Evolutionary conservation across 2,329 filamentous ascomycete genomes (phyloP).

Genomic region (Cladobotryum protrusum): DNA sequence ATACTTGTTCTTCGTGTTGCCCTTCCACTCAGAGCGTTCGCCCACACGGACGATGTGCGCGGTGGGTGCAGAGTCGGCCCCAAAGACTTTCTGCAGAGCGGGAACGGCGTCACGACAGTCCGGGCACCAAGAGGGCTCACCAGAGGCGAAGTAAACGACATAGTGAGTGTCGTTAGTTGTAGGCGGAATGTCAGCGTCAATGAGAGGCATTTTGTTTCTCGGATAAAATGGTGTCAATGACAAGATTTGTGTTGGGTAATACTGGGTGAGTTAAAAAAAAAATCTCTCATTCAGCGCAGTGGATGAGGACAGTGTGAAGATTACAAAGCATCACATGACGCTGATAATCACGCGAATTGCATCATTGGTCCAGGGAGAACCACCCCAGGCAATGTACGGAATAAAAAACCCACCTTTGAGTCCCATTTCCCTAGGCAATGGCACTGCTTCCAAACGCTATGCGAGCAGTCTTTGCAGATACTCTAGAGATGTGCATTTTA

Average conservation of each 20-base stretch:
- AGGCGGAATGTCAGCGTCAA: constrained; percentile 20
- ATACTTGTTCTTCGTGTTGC: constrained; percentile 21
- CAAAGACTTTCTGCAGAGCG: constrained; percentile 22
- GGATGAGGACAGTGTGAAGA: not conserved
- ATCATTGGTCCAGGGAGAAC: constrained; percentile 2
- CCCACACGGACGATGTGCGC: constrained; percentile 23
- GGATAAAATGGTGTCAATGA: not conserved
- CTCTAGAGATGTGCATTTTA: too few relatives aligned
- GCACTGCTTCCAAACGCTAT: too few relatives aligned
- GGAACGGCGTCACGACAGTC: constrained; percentile 34
- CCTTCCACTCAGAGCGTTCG: constrained; percentile 19
- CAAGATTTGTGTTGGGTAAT: not conserved
- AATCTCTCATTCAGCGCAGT: not conserved
- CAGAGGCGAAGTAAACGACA: constrained; percentile 26
- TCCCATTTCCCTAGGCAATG: too few relatives aligned
- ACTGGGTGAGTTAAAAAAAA: not conserved
- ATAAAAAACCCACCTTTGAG: too few relatives aligned
- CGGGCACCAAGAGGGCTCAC: constrained; percentile 40
- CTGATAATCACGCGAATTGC: constrained; percentile 1
- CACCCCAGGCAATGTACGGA: too few relatives aligned
- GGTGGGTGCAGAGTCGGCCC: constrained; percentile 16
- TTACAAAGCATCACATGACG: constrained; percentile 9
- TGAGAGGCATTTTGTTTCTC: constrained; percentile 20
- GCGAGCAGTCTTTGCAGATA: too few relatives aligned
- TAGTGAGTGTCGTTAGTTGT: constrained; percentile 22